Evolutionary conservation across 805 yeast species (phyloP).

Genomic region (Spathaspora girioi): DNA sequence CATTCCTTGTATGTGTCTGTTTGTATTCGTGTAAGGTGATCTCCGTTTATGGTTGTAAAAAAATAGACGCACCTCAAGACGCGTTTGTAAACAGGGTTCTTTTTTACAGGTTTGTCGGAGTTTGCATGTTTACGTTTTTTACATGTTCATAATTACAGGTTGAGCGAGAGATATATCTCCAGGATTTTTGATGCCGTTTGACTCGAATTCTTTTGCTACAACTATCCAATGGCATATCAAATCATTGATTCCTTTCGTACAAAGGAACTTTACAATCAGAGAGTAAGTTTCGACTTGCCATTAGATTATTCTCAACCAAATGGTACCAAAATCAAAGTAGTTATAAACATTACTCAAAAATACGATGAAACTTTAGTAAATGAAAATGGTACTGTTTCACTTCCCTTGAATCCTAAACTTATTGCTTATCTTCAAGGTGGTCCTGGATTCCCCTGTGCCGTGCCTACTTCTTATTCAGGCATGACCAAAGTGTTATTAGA

Average conservation of each 20-base stretch:
- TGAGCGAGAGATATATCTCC: not conserved
- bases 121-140: not conserved
- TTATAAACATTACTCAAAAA: constrained; percentile 32
- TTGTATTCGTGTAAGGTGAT: no score
- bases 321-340: constrained; percentile 15
- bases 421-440: constrained; percentile 51
- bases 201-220: not conserved
- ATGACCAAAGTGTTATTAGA: constrained; percentile 36
- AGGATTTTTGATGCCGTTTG: not conserved
- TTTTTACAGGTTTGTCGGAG: not conserved
- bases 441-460: constrained; percentile 47
- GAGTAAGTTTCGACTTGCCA: constrained; percentile 20
- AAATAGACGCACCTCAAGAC: not conserved
- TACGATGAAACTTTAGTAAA: constrained; percentile 13
- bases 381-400: constrained; percentile 5
- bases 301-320: constrained; percentile 12
- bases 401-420: constrained; percentile 31
- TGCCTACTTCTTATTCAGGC: constrained; percentile 32
- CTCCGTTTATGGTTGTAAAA: not conserved
- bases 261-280: constrained; percentile 17
- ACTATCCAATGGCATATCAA: constrained; percentile 4
- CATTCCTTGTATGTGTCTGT: not conserved
- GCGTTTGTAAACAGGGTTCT: not conserved
- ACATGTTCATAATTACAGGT: not conserved
- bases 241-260: constrained; percentile 19